Percentiles rank a stretch among this genome's conserved stretches.
These are phyloP conservation scores for Solanum hybrid DNA, from an alignment of 305 asterid genomes.

Conservation along the genomic window DNA sequence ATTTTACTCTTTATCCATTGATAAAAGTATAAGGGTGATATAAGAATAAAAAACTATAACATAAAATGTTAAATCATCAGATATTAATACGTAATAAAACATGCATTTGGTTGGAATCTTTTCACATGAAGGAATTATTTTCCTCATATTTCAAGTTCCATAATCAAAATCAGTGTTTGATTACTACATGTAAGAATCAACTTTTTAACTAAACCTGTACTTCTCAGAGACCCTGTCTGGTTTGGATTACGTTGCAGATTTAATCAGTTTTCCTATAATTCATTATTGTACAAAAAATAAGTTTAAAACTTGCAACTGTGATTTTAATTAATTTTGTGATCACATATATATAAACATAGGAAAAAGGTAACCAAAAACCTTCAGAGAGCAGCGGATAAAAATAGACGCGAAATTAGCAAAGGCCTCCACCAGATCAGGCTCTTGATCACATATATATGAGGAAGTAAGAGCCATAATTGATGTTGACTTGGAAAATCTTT, in stretches of 20 bases:
- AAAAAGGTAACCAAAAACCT: slow-evolving; percentile 36
- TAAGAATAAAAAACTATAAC: neutral
- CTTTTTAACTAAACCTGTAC: neutral
- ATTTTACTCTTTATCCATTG: neutral
- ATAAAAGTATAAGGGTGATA: neutral
- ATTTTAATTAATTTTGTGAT: neutral
- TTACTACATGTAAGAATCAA: neutral
- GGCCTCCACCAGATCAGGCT: slow-evolving; percentile 92
- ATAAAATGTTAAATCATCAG: neutral
- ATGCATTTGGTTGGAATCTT: neutral
- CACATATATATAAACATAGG: neutral
- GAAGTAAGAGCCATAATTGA: slow-evolving; percentile 79
- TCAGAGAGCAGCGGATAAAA: slow-evolving; percentile 56
- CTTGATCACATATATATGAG: slow-evolving; percentile 89
- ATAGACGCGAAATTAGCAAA: slow-evolving; percentile 66
- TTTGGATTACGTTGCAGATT: neutral
- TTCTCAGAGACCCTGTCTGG: neutral
- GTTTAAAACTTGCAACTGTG: neutral
- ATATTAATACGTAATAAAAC: neutral
- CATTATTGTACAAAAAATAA: neutral
- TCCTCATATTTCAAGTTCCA: neutral
- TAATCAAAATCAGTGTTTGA: slow-evolving; percentile 2
- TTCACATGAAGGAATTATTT: neutral
- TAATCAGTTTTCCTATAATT: neutral
- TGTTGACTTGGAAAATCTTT: slow-evolving; percentile 62